These are phyloP conservation scores for Saturnispora zaruensis DNA, from an alignment of 805 yeast genomes.

Conservation along the genomic window DNA sequence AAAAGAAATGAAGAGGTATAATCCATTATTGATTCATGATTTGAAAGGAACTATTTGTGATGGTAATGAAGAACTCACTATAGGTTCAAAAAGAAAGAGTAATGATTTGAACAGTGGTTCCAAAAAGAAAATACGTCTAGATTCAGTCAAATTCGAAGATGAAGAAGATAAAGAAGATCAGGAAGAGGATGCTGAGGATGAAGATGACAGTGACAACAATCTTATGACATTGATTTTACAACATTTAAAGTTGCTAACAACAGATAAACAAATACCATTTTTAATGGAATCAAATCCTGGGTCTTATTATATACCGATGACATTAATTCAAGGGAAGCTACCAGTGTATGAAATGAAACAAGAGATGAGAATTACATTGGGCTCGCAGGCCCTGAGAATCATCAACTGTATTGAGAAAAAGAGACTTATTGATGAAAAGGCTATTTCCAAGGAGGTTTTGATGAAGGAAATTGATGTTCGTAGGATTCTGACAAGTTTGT, in stretches of 20 bases:
- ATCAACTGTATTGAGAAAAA: constrained; percentile 66
- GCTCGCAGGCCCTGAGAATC: constrained; percentile 60
- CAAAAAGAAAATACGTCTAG: constrained; percentile 10
- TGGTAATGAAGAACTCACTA: constrained; percentile 8
- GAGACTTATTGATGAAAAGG: constrained; percentile 76
- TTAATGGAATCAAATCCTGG: constrained; percentile 49
- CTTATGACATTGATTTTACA: constrained; percentile 27
- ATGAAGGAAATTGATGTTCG: constrained; percentile 73
- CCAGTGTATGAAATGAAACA: constrained; percentile 48
- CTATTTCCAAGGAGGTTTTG: constrained; percentile 64
- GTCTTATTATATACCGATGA: constrained; percentile 54
- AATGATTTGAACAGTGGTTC: constrained; percentile 9
- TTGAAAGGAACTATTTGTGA: constrained; percentile 28
- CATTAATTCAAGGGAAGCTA: constrained; percentile 37
- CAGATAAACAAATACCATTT: constrained; percentile 46
- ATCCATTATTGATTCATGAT: constrained; percentile 31
- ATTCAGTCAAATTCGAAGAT: constrained; percentile 25
- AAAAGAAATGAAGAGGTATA: constrained; percentile 18
- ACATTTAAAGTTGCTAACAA: constrained; percentile 62
- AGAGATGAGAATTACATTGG: constrained; percentile 51
- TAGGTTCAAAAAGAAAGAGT: constrained; percentile 8
- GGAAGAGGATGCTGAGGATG: constrained; percentile 21
- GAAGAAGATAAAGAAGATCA: constrained; percentile 20
- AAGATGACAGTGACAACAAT: constrained; percentile 13
- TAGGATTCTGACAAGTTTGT: constrained; percentile 55